These are phyloP conservation scores for Alternaria burnsii DNA, from an alignment of 2,329 filamentous ascomycete genomes.

Conservation along the genomic window DNA sequence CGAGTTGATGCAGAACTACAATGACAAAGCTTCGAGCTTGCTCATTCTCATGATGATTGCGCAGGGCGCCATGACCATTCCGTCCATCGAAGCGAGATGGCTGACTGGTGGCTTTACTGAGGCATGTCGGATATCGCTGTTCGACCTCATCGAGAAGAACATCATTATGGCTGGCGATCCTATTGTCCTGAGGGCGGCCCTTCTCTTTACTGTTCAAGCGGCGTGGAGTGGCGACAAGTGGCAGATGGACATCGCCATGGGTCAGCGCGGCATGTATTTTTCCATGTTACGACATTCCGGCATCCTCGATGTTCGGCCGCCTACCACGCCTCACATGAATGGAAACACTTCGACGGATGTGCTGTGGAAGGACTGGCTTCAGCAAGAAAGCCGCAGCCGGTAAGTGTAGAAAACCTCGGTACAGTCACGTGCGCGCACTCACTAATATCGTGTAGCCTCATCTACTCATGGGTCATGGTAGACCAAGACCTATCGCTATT, in stretches of 20 bases:
- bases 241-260: slow-evolving; percentile 81
- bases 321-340: slow-evolving; percentile 56
- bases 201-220: slow-evolving; percentile 73
- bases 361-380: slow-evolving; percentile 71
- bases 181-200: slow-evolving; percentile 69
- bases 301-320: slow-evolving; percentile 65
- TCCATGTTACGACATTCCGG: slow-evolving; percentile 76
- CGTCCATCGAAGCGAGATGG: slow-evolving; percentile 70
- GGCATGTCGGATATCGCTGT: slow-evolving; percentile 75
- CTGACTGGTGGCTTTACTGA: slow-evolving; percentile 73
- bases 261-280: slow-evolving; percentile 76
- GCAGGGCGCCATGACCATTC: slow-evolving; percentile 72
- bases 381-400: slow-evolving; percentile 70
- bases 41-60: slow-evolving; percentile 77
- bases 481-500: slow-evolving; percentile 67
- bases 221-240: slow-evolving; percentile 80
- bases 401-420: slow-evolving; percentile 49
- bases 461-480: slow-evolving; percentile 79
- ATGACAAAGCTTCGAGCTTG: slow-evolving; percentile 71
- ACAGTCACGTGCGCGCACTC: slow-evolving; percentile 29
- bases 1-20: slow-evolving; percentile 68
- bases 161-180: slow-evolving; percentile 73
- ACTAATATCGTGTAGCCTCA: slow-evolving; percentile 59
- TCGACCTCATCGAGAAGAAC: slow-evolving; percentile 76
- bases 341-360: slow-evolving; percentile 57